Conservation (phyloP, 805 yeast species). For the Schwanniomyces polymorphus region DNA sequence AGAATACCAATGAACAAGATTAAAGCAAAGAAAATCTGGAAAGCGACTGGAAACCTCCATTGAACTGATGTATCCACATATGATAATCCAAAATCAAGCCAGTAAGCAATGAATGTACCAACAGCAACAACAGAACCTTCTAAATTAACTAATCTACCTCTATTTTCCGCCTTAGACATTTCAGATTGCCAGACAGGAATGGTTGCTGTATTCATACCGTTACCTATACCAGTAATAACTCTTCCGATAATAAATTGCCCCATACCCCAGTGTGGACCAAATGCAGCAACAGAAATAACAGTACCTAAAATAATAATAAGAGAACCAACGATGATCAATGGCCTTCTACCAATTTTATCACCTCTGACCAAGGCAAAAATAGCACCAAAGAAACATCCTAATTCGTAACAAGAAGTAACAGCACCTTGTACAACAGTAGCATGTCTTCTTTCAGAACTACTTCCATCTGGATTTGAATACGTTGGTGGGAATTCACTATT, state of each 20-base stretch:
- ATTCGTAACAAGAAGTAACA: constrained; percentile 64
- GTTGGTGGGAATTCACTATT: constrained; percentile 41
- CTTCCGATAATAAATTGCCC: constrained; percentile 71
- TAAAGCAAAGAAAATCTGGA: constrained; percentile 64
- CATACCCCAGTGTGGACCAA: constrained; percentile 46
- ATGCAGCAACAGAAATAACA: constrained; percentile 36
- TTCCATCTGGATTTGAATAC: constrained; percentile 6
- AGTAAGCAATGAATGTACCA: constrained; percentile 67
- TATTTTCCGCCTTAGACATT: constrained; percentile 43
- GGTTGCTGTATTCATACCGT: constrained; percentile 43
- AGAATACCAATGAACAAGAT: constrained; percentile 38
- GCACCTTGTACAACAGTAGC: constrained; percentile 62
- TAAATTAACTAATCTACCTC: constrained; percentile 40
- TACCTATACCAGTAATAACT: constrained; percentile 48
- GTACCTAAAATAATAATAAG: constrained; percentile 42
- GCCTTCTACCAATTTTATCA: constrained; percentile 44
- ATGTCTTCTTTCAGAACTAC: constrained; percentile 23
- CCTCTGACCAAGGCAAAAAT: constrained; percentile 38
- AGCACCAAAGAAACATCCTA: constrained; percentile 55
- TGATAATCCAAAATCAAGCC: constrained; percentile 66
- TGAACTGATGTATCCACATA: constrained; percentile 49
- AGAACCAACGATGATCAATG: constrained; percentile 36
- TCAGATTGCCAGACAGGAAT: constrained; percentile 50
- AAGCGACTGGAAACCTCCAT: constrained; percentile 49
- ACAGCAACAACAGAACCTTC: constrained; percentile 61